Evolutionary conservation across 805 yeast species (phyloP).

Genomic region (Suhomyces canberraensis): DNA sequence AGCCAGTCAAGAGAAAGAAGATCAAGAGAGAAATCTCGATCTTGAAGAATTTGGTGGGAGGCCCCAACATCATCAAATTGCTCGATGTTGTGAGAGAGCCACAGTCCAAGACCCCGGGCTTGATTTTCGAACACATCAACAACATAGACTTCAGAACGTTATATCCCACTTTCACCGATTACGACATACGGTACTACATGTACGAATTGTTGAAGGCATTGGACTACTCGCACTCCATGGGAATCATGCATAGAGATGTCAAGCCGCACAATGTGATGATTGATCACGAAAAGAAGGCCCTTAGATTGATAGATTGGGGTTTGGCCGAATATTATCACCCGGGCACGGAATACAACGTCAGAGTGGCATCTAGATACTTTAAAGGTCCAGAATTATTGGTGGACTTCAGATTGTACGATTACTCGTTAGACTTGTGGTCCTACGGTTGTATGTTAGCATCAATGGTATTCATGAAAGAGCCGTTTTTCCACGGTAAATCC

Average conservation of each 20-base stretch:
- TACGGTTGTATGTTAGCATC: slow-evolving; percentile 90
- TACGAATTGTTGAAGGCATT: slow-evolving; percentile 76
- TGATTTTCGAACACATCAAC: slow-evolving; percentile 80
- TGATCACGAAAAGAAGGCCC: slow-evolving; percentile 59
- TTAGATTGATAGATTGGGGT: slow-evolving; percentile 92
- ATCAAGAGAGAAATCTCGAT: slow-evolving; percentile 89
- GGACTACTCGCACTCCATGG: slow-evolving; percentile 88
- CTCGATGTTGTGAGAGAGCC: slow-evolving; percentile 87
- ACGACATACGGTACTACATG: slow-evolving; percentile 81
- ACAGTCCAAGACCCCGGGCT: slow-evolving; percentile 79
- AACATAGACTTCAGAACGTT: slow-evolving; percentile 84
- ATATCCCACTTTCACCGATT: slow-evolving; percentile 73
- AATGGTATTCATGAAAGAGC: slow-evolving; percentile 83
- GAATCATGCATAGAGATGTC: slow-evolving; percentile 92
- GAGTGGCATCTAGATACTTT: slow-evolving; percentile 89
- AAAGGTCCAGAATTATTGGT: slow-evolving; percentile 90
- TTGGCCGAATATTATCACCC: slow-evolving; percentile 90
- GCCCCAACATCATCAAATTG: slow-evolving; percentile 74
- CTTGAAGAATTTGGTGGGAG: slow-evolving; percentile 77
- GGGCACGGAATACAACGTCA: slow-evolving; percentile 83
- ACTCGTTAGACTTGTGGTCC: slow-evolving; percentile 87
- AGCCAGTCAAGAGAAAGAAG: slow-evolving; percentile 91
- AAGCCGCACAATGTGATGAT: slow-evolving; percentile 94
- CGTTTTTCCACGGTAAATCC: slow-evolving; percentile 88
- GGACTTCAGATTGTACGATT: slow-evolving; percentile 80